phyloP scores from a whole-genome alignment of 208 protist genomes.

The Zelonia costaricensis region DNA sequence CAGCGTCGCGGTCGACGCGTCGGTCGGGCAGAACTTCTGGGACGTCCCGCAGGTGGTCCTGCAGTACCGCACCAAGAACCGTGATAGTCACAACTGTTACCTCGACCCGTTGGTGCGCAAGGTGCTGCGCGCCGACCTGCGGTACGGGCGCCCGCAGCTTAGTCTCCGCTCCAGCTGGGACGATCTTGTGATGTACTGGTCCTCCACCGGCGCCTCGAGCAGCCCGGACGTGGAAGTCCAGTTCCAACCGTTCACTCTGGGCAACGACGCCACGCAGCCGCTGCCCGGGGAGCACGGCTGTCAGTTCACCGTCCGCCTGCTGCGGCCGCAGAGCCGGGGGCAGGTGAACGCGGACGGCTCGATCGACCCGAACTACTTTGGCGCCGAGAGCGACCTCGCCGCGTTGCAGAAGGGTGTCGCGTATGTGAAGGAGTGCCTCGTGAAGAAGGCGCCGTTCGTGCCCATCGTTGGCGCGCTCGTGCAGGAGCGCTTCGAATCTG shows the following conservation, averaged over 20 bases:
- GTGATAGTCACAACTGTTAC: slow-evolving; percentile 75
- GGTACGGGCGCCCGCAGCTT: slow-evolving; percentile 33
- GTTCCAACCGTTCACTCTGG: slow-evolving; percentile 85
- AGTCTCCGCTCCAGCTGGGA: slow-evolving; percentile 76
- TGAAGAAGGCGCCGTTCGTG: slow-evolving; percentile 42
- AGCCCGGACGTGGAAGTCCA: slow-evolving; percentile 69
- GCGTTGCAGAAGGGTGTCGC: slow-evolving; percentile 47
- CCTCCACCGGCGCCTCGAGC: slow-evolving; percentile 34
- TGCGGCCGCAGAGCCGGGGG: slow-evolving; percentile 71
- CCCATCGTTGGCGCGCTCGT: slow-evolving; percentile 50
- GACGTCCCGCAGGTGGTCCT: slow-evolving; percentile 78
- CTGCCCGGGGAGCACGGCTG: slow-evolving; percentile 60
- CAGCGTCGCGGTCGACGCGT: slow-evolving; percentile 33
- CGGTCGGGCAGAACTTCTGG: slow-evolving; percentile 71
- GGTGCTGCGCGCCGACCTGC: slow-evolving; percentile 41
- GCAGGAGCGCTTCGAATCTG: slow-evolving; percentile 59
- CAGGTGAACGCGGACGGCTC: slow-evolving; percentile 46
- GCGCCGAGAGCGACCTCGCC: slow-evolving; percentile 43
- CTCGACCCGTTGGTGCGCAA: slow-evolving; percentile 58
- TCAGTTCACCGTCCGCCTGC: slow-evolving; percentile 70
- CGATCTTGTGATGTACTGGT: slow-evolving; percentile 74
- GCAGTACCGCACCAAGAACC: slow-evolving; percentile 68
- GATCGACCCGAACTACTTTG: slow-evolving; percentile 73
- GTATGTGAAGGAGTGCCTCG: slow-evolving; percentile 57
- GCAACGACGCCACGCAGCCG: slow-evolving; percentile 66